phyloP scores from a whole-genome alignment of 2,329 filamentous ascomycete species.

The Aspergillus sp. region DNA sequence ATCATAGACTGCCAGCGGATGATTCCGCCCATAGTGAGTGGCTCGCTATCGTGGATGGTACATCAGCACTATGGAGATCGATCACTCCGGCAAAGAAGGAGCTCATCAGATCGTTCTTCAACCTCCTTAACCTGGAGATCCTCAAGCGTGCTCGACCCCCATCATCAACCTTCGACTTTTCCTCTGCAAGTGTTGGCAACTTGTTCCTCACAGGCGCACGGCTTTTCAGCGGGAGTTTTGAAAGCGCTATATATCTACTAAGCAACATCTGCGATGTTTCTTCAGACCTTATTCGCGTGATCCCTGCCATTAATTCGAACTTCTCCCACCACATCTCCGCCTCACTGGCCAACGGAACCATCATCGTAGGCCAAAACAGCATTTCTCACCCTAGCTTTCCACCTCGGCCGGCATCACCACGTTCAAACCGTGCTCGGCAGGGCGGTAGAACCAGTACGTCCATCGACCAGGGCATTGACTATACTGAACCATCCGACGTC shows the following conservation, averaged over 20 bases:
- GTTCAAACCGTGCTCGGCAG: conserved; percentile 34
- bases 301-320: conserved; percentile 91
- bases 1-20: conserved; percentile 72
- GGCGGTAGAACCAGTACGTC: conserved; percentile 28
- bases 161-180: conserved; percentile 73
- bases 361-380: conserved; percentile 88
- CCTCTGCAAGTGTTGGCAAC: conserved; percentile 73
- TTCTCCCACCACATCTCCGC: conserved; percentile 94
- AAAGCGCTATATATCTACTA: conserved; percentile 87
- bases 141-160: conserved; percentile 70
- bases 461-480: conserved; percentile 18
- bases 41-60: conserved; percentile 84
- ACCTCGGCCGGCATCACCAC: conserved; percentile 28
- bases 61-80: conserved; percentile 70
- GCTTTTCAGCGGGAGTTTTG: conserved; percentile 88
- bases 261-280: conserved; percentile 85
- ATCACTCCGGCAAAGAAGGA: conserved; percentile 72
- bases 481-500: conserved; percentile 31
- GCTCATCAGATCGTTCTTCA: conserved; percentile 74
- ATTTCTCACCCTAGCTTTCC: conserved; percentile 75
- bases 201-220: conserved; percentile 80
- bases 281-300: conserved; percentile 66
- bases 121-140: conserved; percentile 74
- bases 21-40: conserved; percentile 72
- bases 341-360: conserved; percentile 69